phyloP scores from a whole-genome alignment of 2,329 filamentous ascomycete genomes.

The Clonostachys sp. region DNA sequence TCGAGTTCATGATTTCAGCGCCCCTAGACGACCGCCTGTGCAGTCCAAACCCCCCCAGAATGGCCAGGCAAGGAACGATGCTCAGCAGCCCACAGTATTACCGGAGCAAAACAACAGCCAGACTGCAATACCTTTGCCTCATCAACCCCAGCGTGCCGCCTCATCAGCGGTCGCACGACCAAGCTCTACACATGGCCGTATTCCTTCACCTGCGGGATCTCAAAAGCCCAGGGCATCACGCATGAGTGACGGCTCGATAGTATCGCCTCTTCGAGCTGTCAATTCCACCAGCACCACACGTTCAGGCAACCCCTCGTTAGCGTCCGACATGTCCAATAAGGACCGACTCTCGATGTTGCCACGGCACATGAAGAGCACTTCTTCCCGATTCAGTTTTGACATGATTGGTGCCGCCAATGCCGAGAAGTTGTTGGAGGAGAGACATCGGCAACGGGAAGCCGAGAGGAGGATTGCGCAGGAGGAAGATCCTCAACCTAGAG shows the following conservation, averaged over 20 bases:
- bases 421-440: conserved; percentile 68
- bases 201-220: not conserved
- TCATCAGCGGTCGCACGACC: no score
- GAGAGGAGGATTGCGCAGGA: conserved; percentile 45
- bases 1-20: conserved; percentile 62
- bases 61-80: no score
- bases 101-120: no score
- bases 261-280: not conserved
- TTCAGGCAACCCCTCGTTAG: conserved; percentile 48
- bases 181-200: no score
- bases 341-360: conserved; percentile 46
- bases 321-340: conserved; percentile 38
- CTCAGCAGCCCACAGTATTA: no score
- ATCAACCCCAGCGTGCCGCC: no score
- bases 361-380: conserved; percentile 69
- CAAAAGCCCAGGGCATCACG: conserved; percentile 1
- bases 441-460: conserved; percentile 62
- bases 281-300: conserved; percentile 23
- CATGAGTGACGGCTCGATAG: not conserved
- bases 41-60: no score
- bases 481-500: conserved; percentile 15
- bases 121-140: no score
- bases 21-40: conserved; percentile 31
- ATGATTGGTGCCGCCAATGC: conserved; percentile 67
- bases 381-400: conserved; percentile 78